Base-by-base conservation (phyloP, 495 filamentous ascomycete genomes). In the Pseudotulostoma volvatum region DNA sequence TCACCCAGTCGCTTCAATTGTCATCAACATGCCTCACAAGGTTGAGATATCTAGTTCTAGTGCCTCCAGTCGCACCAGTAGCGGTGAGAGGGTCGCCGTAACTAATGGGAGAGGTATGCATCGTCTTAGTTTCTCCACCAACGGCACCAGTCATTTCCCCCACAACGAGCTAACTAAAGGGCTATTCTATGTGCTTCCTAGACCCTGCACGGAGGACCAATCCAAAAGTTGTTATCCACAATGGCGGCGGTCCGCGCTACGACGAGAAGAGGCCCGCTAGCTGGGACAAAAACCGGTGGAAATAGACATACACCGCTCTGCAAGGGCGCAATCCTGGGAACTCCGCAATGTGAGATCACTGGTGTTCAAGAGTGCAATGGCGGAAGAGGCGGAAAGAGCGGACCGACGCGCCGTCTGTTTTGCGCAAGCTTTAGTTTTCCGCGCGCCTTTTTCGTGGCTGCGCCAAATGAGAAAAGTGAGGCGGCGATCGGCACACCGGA, bases 231-330 rank as follows among this genome's bases (percentile, higher is more conserved):
- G 41, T 67, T 15, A 40, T 67, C 32, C 61, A 65, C 41, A 65
- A 67, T 48, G 54, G 57, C 45, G 61, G 61, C 35, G 63, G 63
- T 39, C 63, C 56, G 33, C 61, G 54, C 40, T 67, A 60, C 48
- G 63, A 67, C 41, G 61, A 67, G 40, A 67, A 60, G 13, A 52
- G 63, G 44, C 60, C 63, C 9, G 59, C 61, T 1, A 60, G 61
- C 42, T 65, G 61, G 63, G 63, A 67, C 49, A 64, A 63, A 44
- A 61, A 63, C 44, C 63, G 63, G 36, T 67, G 63, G 63, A 65
- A 67, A 48, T 67, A 61, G 46, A n/a, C 48, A 36, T 19, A 32
- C 23, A 28, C 23, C 23, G 23, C 5, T 5, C 5, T 28, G 23
- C 23, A n/a, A n/a, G n/a, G 13, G 30, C 30, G 30, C 20, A 17